Conservation (phyloP, 2,329 filamentous ascomycete genomes). For the Onygenales sp. region DNA sequence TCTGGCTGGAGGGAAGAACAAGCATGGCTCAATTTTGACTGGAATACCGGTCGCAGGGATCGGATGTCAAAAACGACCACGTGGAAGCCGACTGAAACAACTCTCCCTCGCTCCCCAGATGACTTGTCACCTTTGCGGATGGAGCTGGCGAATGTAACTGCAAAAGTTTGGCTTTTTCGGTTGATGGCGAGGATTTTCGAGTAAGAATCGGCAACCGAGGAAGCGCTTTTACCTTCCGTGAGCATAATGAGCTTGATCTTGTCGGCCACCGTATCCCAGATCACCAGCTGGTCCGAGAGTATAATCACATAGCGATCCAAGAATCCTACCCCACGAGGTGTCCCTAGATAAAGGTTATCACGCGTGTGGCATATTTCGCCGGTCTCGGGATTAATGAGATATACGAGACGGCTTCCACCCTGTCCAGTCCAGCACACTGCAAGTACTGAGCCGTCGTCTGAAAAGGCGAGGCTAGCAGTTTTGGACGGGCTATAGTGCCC, state of each 20-base stretch:
- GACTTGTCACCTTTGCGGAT: conserved; percentile 10
- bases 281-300: conserved; percentile 61
- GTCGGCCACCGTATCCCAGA: conserved; percentile 79
- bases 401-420: conserved; percentile 51
- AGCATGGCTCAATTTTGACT: conserved; percentile 44
- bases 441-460: conserved; percentile 75
- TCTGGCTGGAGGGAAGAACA: conserved; percentile 60
- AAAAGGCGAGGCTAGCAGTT: conserved; percentile 64
- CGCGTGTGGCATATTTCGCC: conserved; percentile 59
- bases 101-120: conserved; percentile 16
- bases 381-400: conserved; percentile 65
- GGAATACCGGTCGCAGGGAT: conserved; percentile 49
- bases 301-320: conserved; percentile 66
- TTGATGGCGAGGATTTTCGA: conserved; percentile 56
- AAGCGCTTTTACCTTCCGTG: conserved; percentile 30
- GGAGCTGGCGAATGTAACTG: conserved; percentile 44
- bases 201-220: conserved; percentile 2
- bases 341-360: conserved; percentile 56
- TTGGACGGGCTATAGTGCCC: conserved; percentile 28
- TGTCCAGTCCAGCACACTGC: conserved; percentile 45
- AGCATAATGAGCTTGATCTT: conserved; percentile 58
- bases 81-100: conserved; percentile 38
- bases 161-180: conserved; percentile 53
- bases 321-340: conserved; percentile 59
- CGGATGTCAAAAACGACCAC: conserved; percentile 60